Evolutionary conservation across 495 filamentous ascomycete species (phyloP).

Genomic region (Hypoxylon cercidicola): DNA sequence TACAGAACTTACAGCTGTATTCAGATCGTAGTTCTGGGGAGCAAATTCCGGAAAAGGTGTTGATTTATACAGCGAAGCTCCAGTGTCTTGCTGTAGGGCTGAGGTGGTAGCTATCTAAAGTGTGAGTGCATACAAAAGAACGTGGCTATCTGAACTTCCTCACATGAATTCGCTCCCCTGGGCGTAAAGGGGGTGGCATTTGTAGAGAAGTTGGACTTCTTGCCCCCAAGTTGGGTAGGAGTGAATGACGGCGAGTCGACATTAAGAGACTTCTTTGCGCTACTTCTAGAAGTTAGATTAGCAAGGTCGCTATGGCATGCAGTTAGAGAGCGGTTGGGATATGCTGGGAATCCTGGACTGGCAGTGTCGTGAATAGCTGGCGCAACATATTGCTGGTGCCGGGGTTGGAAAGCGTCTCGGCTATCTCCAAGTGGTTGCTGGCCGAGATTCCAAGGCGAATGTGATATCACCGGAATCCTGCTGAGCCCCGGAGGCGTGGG

Average conservation of each 20-base stretch:
- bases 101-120: conserved; percentile 49
- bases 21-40: conserved; percentile 76
- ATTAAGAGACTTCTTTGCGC: conserved; percentile 83
- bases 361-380: neutral
- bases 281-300: conserved; percentile 43
- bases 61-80: conserved; percentile 59
- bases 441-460: neutral
- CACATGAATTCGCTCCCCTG: conserved; percentile 52
- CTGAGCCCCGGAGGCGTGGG: too few species aligned
- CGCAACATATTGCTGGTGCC: neutral
- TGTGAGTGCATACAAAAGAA: conserved; percentile 34
- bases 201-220: conserved; percentile 78
- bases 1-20: conserved; percentile 66
- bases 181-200: conserved; percentile 94
- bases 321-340: neutral
- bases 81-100: conserved; percentile 48
- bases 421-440: neutral
- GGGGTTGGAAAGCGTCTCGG: neutral
- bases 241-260: conserved; percentile 97
- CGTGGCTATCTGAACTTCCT: conserved; percentile 24
- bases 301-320: conserved; percentile 1
- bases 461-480: neutral
- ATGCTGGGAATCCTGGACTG: conserved; percentile 12
- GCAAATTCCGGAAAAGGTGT: conserved; percentile 79
- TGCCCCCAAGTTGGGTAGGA: conserved; percentile 64